phyloP scores from a whole-genome alignment of 1,139 yeast species.

The Eremothecium sinecaudum region DNA sequence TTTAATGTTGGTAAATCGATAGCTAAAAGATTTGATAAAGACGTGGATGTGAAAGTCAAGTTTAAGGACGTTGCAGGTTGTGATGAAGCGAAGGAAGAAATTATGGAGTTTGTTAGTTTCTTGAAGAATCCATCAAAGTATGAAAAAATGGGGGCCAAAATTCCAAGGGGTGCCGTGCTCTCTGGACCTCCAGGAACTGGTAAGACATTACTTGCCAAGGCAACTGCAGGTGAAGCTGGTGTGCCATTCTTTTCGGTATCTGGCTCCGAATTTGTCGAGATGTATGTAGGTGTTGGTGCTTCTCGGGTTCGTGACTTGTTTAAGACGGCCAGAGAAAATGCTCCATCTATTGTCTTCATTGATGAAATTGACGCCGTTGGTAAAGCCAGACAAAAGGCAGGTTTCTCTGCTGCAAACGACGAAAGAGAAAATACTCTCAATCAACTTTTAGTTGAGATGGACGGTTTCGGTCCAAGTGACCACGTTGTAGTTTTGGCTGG shows the following conservation, averaged over 20 bases:
- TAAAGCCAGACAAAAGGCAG: conserved; percentile 59
- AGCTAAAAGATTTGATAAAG: conserved; percentile 63
- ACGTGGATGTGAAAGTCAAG: conserved; percentile 59
- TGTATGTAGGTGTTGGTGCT: conserved; percentile 82
- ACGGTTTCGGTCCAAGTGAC: conserved; percentile 65
- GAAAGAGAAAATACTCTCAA: conserved; percentile 75
- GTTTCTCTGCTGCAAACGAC: conserved; percentile 60
- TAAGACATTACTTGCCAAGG: conserved; percentile 70
- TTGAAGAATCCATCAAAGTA: conserved; percentile 65
- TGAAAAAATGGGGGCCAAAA: conserved; percentile 71
- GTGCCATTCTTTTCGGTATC: conserved; percentile 78
- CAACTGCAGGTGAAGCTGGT: conserved; percentile 81
- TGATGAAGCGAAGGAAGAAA: conserved; percentile 75
- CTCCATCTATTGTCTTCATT: conserved; percentile 70
- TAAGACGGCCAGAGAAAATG: conserved; percentile 69
- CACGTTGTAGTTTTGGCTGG: conserved; percentile 78
- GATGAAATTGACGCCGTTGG: conserved; percentile 87
- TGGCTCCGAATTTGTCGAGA: conserved; percentile 72
- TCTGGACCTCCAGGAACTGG: conserved; percentile 89
- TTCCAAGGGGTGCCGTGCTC: conserved; percentile 74
- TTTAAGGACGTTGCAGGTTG: conserved; percentile 79
- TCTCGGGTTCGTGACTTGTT: conserved; percentile 73
- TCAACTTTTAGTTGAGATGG: conserved; percentile 77
- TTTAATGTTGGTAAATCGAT: conserved; percentile 59
- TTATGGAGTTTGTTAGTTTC: conserved; percentile 76